Evolutionary conservation across 148 eudicot genomes (phyloP).

Genomic region (Euryodendron excelsum): DNA sequence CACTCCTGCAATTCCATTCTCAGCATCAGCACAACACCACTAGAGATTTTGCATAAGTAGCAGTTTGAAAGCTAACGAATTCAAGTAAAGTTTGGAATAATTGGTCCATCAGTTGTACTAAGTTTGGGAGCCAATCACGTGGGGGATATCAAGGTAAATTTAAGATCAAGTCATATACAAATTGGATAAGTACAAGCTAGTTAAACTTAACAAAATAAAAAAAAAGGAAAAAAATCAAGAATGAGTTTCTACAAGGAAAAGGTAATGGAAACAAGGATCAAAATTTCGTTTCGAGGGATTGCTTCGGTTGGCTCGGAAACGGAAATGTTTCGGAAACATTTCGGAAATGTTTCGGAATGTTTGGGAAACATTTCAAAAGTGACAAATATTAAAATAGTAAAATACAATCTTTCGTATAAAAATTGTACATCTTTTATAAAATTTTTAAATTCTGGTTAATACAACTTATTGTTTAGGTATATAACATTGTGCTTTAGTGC

Average conservation of each 20-base stretch:
- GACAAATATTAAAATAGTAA: no score
- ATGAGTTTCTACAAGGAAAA: background rate
- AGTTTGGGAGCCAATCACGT: background rate
- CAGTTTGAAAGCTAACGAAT: background rate
- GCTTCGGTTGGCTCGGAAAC: no score
- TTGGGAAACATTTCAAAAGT: no score
- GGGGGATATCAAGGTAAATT: background rate
- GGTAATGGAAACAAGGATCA: no score
- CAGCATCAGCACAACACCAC: background rate
- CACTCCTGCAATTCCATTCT: conserved; percentile 48
- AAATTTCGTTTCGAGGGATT: no score
- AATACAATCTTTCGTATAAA: no score
- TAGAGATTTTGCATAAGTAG: background rate
- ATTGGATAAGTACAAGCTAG: background rate
- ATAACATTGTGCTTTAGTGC: no score
- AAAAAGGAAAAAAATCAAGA: background rate
- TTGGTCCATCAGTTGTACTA: background rate
- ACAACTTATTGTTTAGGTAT: no score
- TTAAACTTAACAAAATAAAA: background rate
- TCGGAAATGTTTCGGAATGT: no score
- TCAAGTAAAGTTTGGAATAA: background rate
- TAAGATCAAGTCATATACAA: background rate
- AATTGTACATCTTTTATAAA: no score
- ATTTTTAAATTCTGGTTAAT: no score
- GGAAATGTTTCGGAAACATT: no score